These are phyloP conservation scores for Clarireedia sp. DNA, from an alignment of 2,329 filamentous ascomycete species.

Conservation along the genomic window DNA sequence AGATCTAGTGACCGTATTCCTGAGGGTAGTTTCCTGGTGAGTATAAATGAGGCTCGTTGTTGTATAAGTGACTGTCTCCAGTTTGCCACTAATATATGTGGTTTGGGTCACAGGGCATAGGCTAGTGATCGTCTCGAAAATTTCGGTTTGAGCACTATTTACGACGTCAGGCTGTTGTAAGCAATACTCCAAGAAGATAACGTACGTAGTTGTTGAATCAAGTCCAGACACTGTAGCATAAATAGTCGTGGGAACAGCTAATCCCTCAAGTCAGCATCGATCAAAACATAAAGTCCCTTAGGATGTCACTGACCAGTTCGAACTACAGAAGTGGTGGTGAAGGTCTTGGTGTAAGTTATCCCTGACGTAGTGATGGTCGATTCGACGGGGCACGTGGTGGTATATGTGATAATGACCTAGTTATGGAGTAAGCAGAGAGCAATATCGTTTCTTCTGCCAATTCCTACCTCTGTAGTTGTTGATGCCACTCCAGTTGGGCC, in stretches of 20 bases:
- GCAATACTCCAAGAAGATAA: not conserved
- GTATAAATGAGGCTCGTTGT: not conserved
- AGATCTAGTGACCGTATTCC: not conserved
- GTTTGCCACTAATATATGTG: slow-evolving; percentile 6
- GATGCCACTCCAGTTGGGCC: slow-evolving; percentile 6
- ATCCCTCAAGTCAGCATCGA: not conserved
- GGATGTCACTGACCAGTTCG: slow-evolving; percentile 17
- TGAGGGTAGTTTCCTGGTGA: not conserved
- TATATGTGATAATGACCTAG: slow-evolving; percentile 8
- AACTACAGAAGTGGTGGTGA: slow-evolving; percentile 37
- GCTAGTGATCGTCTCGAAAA: slow-evolving; percentile 2
- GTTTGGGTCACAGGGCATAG: slow-evolving; percentile 30
- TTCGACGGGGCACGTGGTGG: not conserved
- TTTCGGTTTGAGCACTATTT: not conserved
- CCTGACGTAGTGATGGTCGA: slow-evolving; percentile 19
- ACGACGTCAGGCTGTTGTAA: not conserved
- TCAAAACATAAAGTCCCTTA: not conserved
- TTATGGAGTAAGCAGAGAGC: not conserved
- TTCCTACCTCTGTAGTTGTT: slow-evolving; percentile 7
- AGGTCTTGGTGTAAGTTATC: slow-evolving; percentile 34
- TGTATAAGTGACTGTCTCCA: slow-evolving; percentile 1
- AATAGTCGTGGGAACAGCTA: slow-evolving; percentile 15
- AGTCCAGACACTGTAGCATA: slow-evolving; percentile 6
- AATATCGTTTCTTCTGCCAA: not conserved
- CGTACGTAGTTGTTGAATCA: not conserved